Base-by-base conservation (phyloP, 2,329 filamentous ascomycete genomes). In the Colletotrichum sp. region DNA sequence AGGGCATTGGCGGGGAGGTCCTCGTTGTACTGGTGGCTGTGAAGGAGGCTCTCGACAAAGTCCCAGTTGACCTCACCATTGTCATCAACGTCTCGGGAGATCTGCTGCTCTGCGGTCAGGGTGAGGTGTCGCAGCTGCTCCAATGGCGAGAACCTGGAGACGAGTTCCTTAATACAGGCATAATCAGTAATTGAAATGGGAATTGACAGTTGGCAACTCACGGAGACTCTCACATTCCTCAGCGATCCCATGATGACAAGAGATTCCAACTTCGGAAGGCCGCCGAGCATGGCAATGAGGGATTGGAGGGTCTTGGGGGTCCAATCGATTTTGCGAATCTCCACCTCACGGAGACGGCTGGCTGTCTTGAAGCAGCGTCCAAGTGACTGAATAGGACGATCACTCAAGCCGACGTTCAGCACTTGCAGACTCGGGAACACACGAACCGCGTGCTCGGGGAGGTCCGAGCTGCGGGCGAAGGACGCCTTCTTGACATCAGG, bases 81-180 rank as follows among this genome's bases (percentile, higher is more conserved):
- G 1, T 52, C 44, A 12, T 22, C n/a, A 0, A 52, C 28, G 1
- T 16, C 28, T 3, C 16, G 28, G 0, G 13, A 7, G 7, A 63
- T 22, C 6, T 32, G 28, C 1, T 63, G 59, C 28, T 63, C 28
- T 13, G 59, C 59, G 1, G 59, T 63, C 1, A 63, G 3, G 2
- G 55, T 28, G 0, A 59, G 0, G 55, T 59, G 55, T 6, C 55
- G 15, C 0, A 59, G 55, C 0, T 26, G 22, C 22, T 59, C 26
- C 8, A 59, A 8, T 0, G 22, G 22, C 0, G 55, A 59, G 0
- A 59, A 28, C 0, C 26, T 0, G 13, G 55, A 59, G 10, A 52
- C 44, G 44, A 52, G 44, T 1, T 52, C n/a, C 44, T 52, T 6
- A 0, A 5, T 22, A 1, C 2, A 52, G 10, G 2, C 0, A 52